Base-by-base conservation (phyloP, 176 grass and related monocot species). In the Stipa capillata region DNA sequence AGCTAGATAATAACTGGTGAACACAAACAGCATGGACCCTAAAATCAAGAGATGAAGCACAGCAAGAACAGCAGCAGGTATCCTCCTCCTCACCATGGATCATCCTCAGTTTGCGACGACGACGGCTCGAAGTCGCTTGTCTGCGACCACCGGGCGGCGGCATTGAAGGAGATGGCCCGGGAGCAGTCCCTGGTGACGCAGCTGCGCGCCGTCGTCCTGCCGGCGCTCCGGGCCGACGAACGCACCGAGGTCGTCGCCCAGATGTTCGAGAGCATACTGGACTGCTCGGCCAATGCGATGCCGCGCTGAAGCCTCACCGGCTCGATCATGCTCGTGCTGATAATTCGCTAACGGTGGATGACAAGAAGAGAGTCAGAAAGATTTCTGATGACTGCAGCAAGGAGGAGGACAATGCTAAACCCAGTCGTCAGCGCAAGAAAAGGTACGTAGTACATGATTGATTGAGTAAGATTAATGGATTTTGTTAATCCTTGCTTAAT, bases 151-250 rank as follows among this genome's bases (percentile, higher is more conserved):
- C 65, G 20, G 3, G 1, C 23, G 37, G 79, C 39, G 17, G 79
- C n/a, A 23, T 77, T 90, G 33, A 59, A n/a, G 84, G 89, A 90
- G 84, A 87, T 89, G 8, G 4, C 24, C 8, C 68, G 54, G 24
- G 75, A 40, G 45, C 84, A 80, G 50, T 79, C 81, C n/a, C 84
- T 87, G 58, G 81, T 75, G 54, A 80, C 69, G 10, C 80, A 84
- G 85, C 55, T 90, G 8, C 53, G 80, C n/a, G 89, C 75, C 45
- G 21, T 84, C 44, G 76, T 87, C 17, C 52, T 87, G 9, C 89
- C 89, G 13, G 62, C 48, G 27, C 81, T 90, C 27, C 89, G 45
- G 39, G 60, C 42, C 0, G 79, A 73, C 40, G 11, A 59, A 10
- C 76, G 36, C 0, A 8, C 21, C 1, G 61, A 81, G 37, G 44